phyloP scores from a whole-genome alignment of 2,329 filamentous ascomycete genomes.

The Aspergillus sp. region DNA sequence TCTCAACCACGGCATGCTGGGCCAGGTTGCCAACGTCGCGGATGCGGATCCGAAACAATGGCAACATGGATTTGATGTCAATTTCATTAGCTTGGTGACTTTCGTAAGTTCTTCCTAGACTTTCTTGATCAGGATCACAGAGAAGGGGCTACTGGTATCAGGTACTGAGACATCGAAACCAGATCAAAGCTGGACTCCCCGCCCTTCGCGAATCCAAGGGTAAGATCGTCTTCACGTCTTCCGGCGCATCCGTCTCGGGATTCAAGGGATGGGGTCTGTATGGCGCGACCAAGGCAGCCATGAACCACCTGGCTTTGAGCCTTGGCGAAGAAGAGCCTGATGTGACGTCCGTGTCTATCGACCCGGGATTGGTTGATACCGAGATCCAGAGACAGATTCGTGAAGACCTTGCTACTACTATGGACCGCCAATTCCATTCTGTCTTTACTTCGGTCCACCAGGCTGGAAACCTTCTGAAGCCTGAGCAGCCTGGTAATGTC shows the following conservation, averaged over 20 bases:
- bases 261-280: slow-evolving; percentile 41
- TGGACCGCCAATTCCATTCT: slow-evolving; percentile 59
- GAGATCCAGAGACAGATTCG: slow-evolving; percentile 63
- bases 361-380: slow-evolving; percentile 38
- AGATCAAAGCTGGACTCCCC: slow-evolving; percentile 35
- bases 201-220: slow-evolving; percentile 36
- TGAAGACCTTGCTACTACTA: slow-evolving; percentile 64
- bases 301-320: slow-evolving; percentile 35
- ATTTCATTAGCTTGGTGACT: slow-evolving; percentile 80
- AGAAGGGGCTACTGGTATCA: neutral
- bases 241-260: slow-evolving; percentile 34
- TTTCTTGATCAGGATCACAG: neutral
- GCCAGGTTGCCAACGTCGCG: slow-evolving; percentile 69
- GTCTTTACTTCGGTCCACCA: slow-evolving; percentile 72
- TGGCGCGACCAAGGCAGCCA: slow-evolving; percentile 39
- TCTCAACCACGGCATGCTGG: slow-evolving; percentile 84
- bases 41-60: slow-evolving; percentile 72
- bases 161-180: slow-evolving; percentile 4
- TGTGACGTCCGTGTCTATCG: slow-evolving; percentile 30
- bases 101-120: slow-evolving; percentile 58
- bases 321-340: slow-evolving; percentile 34
- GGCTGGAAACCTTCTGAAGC: slow-evolving; percentile 71
- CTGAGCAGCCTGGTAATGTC: slow-evolving; percentile 81
- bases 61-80: slow-evolving; percentile 75
- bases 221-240: slow-evolving; percentile 40